Conservation (phyloP, 139 green algal species). For the Nannochloris sp. region DNA sequence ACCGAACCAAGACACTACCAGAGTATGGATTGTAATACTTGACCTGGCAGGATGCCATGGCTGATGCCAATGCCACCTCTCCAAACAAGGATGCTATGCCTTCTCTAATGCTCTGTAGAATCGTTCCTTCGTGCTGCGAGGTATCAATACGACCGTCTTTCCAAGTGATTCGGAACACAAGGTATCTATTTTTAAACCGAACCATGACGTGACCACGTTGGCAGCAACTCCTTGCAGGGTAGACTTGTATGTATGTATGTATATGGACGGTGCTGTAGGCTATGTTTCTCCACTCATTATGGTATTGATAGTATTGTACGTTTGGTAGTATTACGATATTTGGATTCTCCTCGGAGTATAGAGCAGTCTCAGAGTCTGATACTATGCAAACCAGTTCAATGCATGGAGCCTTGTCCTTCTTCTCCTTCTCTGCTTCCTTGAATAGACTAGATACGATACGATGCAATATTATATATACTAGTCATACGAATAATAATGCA, state of each 20-base stretch:
- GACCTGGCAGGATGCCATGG: constrained; percentile 27
- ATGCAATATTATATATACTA: too few relatives aligned
- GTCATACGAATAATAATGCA: too few relatives aligned
- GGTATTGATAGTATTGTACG: too few relatives aligned
- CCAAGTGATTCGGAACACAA: constrained; percentile 33
- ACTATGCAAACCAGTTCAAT: too few relatives aligned
- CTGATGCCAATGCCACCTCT: constrained; percentile 23
- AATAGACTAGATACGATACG: too few relatives aligned
- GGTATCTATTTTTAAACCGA: constrained; percentile 38
- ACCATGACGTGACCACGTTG: constrained; percentile 20
- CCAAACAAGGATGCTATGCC: constrained; percentile 33
- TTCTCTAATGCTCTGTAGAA: constrained; percentile 16
- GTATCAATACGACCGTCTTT: constrained; percentile 36
- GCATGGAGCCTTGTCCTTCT: too few relatives aligned
- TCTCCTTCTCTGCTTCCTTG: too few relatives aligned
- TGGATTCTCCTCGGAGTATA: too few relatives aligned
- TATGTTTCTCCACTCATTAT: too few relatives aligned
- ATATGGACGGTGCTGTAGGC: not conserved
- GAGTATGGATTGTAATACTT: constrained; percentile 40
- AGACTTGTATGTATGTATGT: not conserved
- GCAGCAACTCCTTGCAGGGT: not conserved
- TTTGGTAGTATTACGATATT: too few relatives aligned
- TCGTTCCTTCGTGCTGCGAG: too few relatives aligned
- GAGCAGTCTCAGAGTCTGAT: too few relatives aligned
- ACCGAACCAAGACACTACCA: constrained; percentile 24